Evolutionary conservation across 2,329 filamentous ascomycete genomes (phyloP).

Genomic region (Colletotrichum echinochloae): DNA sequence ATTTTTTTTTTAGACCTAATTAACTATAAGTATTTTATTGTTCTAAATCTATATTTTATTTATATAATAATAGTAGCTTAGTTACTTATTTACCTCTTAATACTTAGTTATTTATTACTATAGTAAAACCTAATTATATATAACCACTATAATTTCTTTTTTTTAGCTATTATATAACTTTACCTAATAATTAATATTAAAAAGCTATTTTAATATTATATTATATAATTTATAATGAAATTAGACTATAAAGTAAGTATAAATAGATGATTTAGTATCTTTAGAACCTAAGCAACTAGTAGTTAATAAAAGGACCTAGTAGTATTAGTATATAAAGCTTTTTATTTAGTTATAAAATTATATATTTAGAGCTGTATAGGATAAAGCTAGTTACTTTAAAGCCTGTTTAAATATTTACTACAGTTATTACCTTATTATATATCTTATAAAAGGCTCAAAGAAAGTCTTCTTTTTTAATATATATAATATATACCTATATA

Average conservation of each 20-base stretch:
- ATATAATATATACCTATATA: too few relatives aligned
- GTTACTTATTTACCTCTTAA: too few relatives aligned
- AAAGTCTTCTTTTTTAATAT: too few relatives aligned
- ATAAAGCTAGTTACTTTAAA: too few relatives aligned
- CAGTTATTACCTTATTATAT: neutral
- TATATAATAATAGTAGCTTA: too few relatives aligned
- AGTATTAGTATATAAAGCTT: neutral
- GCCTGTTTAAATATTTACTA: neutral
- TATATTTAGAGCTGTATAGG: neutral
- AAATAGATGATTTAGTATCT: neutral
- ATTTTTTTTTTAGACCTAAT: neutral
- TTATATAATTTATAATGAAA: neutral
- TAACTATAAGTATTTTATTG: neutral
- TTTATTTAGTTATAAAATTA: neutral
- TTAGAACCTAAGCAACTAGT: constrained; percentile 1
- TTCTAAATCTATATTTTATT: neutral
- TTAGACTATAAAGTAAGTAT: neutral
- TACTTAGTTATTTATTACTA: too few relatives aligned
- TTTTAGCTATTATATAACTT: neutral
- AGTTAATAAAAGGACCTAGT: neutral
- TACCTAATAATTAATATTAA: neutral
- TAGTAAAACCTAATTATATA: too few relatives aligned
- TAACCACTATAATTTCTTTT: neutral
- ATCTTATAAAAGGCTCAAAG: neutral
- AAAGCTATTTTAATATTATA: neutral